Evolutionary conservation across 164 flowering plant genomes (phyloP).

Genomic region (Nelumbo lutea): DNA sequence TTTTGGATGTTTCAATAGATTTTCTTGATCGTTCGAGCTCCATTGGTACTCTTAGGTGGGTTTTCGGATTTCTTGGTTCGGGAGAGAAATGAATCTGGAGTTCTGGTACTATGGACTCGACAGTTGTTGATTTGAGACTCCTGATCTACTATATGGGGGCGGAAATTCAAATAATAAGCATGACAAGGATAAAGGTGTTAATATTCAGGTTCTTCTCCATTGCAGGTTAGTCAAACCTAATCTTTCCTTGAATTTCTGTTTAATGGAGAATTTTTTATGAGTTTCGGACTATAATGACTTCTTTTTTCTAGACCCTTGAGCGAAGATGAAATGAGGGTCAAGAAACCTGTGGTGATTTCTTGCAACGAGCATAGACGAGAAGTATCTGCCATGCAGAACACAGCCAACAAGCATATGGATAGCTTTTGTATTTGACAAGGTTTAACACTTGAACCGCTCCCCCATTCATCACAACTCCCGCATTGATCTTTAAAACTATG

Average conservation of each 20-base stretch:
- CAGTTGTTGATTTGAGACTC: slow-evolving; percentile 3
- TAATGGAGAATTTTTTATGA: slow-evolving; percentile 3
- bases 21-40: background rate
- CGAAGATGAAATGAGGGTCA: slow-evolving; percentile 70
- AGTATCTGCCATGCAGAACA: slow-evolving; percentile 74
- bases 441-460: slow-evolving; percentile 14
- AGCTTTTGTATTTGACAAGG: slow-evolving; percentile 95
- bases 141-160: slow-evolving; percentile 74
- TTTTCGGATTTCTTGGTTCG: background rate
- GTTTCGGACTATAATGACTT: background rate
- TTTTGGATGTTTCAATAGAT: background rate
- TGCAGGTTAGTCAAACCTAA: slow-evolving; percentile 56
- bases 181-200: slow-evolving; percentile 90
- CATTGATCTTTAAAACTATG: background rate
- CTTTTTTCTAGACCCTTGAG: slow-evolving; percentile 66
- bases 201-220: slow-evolving; percentile 87
- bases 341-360: slow-evolving; percentile 85
- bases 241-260: background rate
- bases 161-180: slow-evolving; percentile 52
- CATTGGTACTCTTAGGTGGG: background rate
- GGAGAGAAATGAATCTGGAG: background rate
- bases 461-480: background rate
- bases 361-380: too few relatives aligned
- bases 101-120: background rate
- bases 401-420: slow-evolving; percentile 95